Evolutionary conservation across 2,329 filamentous ascomycete species (phyloP), one percentile per base, ranked within the genome.

Genomic region (Anisogramma anomala): DNA sequence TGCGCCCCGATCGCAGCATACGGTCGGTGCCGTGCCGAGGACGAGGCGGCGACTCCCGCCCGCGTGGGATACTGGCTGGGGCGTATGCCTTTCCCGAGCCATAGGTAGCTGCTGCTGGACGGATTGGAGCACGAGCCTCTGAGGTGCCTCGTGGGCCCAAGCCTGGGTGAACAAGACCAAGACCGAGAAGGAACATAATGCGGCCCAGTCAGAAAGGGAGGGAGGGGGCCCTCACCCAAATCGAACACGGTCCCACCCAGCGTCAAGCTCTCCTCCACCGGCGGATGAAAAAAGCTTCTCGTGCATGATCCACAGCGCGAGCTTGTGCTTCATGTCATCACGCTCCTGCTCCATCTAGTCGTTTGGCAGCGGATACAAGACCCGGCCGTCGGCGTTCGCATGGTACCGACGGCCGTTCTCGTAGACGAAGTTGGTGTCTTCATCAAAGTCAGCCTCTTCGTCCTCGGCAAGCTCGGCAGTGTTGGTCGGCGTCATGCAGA

Each of bases 191-290:
- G n/a, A n/a, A n/a, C n/a, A n/a, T n/a, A n/a, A n/a, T n/a, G n/a
- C n/a, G n/a, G n/a, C n/a, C n/a, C n/a, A n/a, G n/a, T n/a, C n/a
- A n/a, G n/a, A n/a, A n/a, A n/a, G n/a, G n/a, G n/a, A n/a, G n/a
- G n/a, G n/a, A n/a, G n/a, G n/a, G n/a, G n/a, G n/a, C n/a, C n/a
- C 61, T 41, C 52, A 63, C 68, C 69, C 15, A 72, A 49, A 46
- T 72, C 69, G 17, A 71, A 58, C 3, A 71, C 63, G 35, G 64
- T 55, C 0, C 54, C 66, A 0, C 66, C 67, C 3, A 47, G 45
- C 32, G 57, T 52, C 22, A 72, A 46, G 6, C 51, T 30, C 1
- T 58, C 49, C 8, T 63, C 57, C 11, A 71, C 52, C 0, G 69
- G 69, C 2, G 68, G 60, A 45, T 63, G n/a, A 62, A 44, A 69